These are phyloP conservation scores for Phytophthora citrophthora DNA, from an alignment of 352 stramenopile genomes.

Conservation along the genomic window DNA sequence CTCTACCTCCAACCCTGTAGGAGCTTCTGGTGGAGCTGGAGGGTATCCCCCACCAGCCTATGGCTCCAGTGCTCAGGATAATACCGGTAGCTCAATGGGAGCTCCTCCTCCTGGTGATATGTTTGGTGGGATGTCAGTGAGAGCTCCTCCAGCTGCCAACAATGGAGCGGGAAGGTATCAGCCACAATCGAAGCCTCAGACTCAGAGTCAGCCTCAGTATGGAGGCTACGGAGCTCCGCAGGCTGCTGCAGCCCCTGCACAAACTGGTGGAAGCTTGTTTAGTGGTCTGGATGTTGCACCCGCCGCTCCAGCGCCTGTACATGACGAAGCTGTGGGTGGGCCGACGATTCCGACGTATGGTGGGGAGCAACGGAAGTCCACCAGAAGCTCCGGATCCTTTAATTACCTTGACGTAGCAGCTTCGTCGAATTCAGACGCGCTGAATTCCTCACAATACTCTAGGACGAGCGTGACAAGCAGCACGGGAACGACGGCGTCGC, in stretches of 20 bases:
- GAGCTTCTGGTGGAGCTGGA: conserved; percentile 8
- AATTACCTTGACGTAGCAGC: conserved; percentile 67
- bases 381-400: conserved; percentile 52
- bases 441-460: conserved; percentile 28
- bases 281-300: conserved; percentile 59
- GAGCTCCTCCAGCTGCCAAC: conserved; percentile 31
- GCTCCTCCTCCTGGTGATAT: conserved; percentile 43
- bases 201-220: conserved; percentile 29
- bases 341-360: conserved; percentile 20
- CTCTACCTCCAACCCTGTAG: conserved; percentile 10
- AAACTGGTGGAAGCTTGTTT: conserved; percentile 46
- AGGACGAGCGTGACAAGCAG: conserved; percentile 36
- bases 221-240: conserved; percentile 29
- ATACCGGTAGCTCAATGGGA: conserved; percentile 5
- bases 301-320: conserved; percentile 11
- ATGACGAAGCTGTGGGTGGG: conserved; percentile 20
- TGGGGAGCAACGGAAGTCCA: conserved; percentile 48
- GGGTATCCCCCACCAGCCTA: conserved; percentile 27
- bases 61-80: conserved; percentile 25
- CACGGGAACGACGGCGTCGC: conserved; percentile 33
- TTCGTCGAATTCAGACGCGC: conserved; percentile 10
- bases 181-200: conserved; percentile 9
- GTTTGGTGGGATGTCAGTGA: conserved; percentile 83
- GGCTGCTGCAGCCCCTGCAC: conserved; percentile 3
- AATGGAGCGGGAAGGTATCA: conserved; percentile 27